Conservation (phyloP, 495 filamentous ascomycete genomes). For the Hypoxylon subgilvum region DNA sequence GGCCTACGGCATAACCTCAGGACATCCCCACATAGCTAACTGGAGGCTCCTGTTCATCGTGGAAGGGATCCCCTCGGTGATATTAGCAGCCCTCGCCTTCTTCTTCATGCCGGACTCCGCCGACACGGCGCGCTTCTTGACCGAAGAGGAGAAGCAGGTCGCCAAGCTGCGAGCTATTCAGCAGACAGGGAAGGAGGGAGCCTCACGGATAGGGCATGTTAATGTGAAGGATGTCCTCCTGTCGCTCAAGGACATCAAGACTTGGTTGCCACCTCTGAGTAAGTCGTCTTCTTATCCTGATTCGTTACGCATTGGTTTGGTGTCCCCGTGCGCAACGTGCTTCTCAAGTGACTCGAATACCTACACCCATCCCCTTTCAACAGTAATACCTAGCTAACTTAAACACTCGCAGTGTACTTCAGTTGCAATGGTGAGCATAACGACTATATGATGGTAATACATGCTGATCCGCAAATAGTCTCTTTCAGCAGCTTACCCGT, state of each 20-base stretch:
- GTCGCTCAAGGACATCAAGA: slow-evolving; percentile 67
- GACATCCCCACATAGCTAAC: slow-evolving; percentile 66
- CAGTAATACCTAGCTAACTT: too few relatives aligned
- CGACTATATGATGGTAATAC: not conserved
- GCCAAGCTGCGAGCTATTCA: slow-evolving; percentile 67
- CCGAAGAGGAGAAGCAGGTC: slow-evolving; percentile 70
- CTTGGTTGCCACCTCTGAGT: slow-evolving; percentile 48
- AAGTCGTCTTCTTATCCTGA: not conserved
- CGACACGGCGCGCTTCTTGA: slow-evolving; percentile 71
- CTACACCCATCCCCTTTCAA: too few relatives aligned
- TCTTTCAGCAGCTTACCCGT: slow-evolving; percentile 85
- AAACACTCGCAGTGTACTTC: slow-evolving; percentile 52
- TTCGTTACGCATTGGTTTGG: too few relatives aligned
- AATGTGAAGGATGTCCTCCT: slow-evolving; percentile 64
- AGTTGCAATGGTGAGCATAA: slow-evolving; percentile 54
- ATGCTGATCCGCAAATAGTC: slow-evolving; percentile 38
- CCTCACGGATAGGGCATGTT: slow-evolving; percentile 55
- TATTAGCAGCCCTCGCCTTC: slow-evolving; percentile 69
- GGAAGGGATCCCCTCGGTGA: slow-evolving; percentile 76
- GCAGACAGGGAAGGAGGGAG: slow-evolving; percentile 63
- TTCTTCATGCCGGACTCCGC: slow-evolving; percentile 76
- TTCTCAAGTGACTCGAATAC: too few relatives aligned
- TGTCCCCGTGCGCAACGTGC: too few relatives aligned
- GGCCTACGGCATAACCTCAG: slow-evolving; percentile 81
- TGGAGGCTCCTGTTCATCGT: slow-evolving; percentile 86